These are phyloP conservation scores for Annulohypoxylon moriforme DNA, from an alignment of 495 filamentous ascomycete species.

Conservation along the genomic window DNA sequence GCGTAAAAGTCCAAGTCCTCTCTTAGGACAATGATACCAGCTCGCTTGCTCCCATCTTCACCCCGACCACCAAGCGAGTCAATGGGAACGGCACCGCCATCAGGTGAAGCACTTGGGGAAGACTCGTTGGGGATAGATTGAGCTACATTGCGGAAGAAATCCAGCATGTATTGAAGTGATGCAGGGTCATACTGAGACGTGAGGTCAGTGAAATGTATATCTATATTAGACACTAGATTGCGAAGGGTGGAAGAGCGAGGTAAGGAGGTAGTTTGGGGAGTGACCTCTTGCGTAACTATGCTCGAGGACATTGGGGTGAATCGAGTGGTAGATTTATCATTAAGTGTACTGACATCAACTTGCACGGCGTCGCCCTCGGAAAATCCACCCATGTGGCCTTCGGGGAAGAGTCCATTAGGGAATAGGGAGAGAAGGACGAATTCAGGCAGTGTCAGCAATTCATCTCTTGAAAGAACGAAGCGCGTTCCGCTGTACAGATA, in stretches of 20 bases:
- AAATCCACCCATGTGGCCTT: constrained; percentile 94
- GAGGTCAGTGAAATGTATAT: constrained; percentile 69
- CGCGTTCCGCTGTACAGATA: constrained; percentile 77
- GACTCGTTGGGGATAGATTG: constrained; percentile 86
- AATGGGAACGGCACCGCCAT: constrained; percentile 72
- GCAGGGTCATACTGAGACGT: constrained; percentile 88
- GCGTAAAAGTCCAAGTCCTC: constrained; percentile 98
- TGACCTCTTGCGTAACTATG: constrained; percentile 29
- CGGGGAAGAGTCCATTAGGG: constrained; percentile 95
- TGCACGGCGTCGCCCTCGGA: constrained; percentile 91
- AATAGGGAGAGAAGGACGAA: constrained; percentile 99
- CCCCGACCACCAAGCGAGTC: constrained; percentile 55
- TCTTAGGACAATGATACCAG: constrained; percentile 95
- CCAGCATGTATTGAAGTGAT: constrained; percentile 98
- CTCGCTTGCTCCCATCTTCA: constrained; percentile 73
- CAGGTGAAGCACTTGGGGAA: constrained; percentile 69
- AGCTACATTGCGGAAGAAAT: constrained; percentile 96
- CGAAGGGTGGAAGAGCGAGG: constrained; percentile 45
- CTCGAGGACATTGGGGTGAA: constrained; percentile 33
- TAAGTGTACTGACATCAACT: constrained; percentile 82
- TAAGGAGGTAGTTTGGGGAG: constrained; percentile 39
- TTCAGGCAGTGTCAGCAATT: constrained; percentile 93
- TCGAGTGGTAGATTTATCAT: constrained; percentile 40
- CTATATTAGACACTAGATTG: constrained; percentile 58
- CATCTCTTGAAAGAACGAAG: constrained; percentile 93